phyloP scores from a whole-genome alignment of 163 green algal species.

The Scenedesmus sp. region DNA sequence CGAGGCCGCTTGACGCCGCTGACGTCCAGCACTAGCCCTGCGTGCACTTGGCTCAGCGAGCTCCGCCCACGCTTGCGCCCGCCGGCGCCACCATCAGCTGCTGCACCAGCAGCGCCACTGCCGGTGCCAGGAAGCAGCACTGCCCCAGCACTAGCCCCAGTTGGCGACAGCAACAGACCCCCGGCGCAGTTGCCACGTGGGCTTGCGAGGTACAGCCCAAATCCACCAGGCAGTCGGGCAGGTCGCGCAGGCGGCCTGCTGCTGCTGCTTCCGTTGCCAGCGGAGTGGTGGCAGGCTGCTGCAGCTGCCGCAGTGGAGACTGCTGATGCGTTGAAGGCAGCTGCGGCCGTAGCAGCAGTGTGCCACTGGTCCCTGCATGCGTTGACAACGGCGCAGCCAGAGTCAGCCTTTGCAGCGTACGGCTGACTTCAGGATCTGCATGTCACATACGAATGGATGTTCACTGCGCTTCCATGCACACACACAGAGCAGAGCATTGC shows the following conservation, averaged over 20 bases:
- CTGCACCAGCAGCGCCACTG: background rate
- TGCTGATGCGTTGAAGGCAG: conserved; percentile 29
- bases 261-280: background rate
- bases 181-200: background rate
- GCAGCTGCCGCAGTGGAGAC: background rate
- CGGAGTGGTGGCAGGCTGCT: background rate
- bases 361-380: background rate
- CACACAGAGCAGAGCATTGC: background rate
- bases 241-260: background rate
- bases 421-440: background rate
- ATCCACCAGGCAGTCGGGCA: background rate
- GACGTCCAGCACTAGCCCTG: conserved; percentile 6
- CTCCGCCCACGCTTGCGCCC: background rate
- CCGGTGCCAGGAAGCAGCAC: background rate
- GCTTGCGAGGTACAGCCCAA: background rate
- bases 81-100: background rate
- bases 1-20: background rate
- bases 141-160: background rate
- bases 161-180: background rate
- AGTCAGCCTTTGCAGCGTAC: background rate
- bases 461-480: background rate
- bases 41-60: background rate
- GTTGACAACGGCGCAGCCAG: background rate
- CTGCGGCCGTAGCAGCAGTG: conserved; percentile 15
- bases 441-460: too few relatives aligned